Percentiles rank a stretch among this genome's conserved stretches.
These are phyloP conservation scores for Lentinula novae-zelandiae DNA, from an alignment of 1,284 basidiomycete species.

Conservation along the genomic window DNA sequence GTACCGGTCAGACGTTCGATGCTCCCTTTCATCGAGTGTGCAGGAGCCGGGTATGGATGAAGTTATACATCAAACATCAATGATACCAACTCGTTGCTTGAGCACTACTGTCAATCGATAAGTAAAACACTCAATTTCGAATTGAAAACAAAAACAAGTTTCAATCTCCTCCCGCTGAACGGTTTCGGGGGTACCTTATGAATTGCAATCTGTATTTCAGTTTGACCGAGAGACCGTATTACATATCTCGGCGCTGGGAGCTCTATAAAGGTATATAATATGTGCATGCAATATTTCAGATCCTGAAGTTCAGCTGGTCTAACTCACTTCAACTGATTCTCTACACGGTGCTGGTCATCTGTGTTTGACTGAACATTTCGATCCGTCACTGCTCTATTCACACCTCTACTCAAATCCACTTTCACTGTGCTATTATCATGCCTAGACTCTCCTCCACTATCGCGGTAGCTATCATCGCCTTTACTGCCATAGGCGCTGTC, in stretches of 20 bases:
- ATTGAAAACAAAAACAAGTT: background rate
- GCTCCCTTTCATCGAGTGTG: no score
- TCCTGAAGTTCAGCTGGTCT: background rate
- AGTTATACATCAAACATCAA: no score
- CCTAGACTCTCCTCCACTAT: background rate
- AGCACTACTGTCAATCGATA: background rate
- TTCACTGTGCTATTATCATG: background rate
- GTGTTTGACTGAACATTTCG: background rate
- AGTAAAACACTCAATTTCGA: background rate
- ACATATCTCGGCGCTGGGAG: no score
- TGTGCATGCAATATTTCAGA: background rate
- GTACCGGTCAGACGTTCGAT: no score
- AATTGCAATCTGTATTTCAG: background rate
- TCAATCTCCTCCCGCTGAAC: background rate
- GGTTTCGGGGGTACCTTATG: background rate
- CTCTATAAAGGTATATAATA: no score
- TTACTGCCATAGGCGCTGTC: background rate
- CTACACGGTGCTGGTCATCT: background rate
- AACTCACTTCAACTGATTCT: background rate
- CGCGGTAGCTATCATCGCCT: background rate
- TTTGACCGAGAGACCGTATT: background rate
- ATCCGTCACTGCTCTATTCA: background rate
- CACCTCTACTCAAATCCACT: background rate
- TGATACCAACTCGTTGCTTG: no score
- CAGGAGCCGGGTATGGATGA: no score